Percentiles rank a stretch among this genome's conserved stretches.
Evolutionary conservation across 2,329 filamentous ascomycete species (phyloP).

Genomic region (Aspergillus sp.): DNA sequence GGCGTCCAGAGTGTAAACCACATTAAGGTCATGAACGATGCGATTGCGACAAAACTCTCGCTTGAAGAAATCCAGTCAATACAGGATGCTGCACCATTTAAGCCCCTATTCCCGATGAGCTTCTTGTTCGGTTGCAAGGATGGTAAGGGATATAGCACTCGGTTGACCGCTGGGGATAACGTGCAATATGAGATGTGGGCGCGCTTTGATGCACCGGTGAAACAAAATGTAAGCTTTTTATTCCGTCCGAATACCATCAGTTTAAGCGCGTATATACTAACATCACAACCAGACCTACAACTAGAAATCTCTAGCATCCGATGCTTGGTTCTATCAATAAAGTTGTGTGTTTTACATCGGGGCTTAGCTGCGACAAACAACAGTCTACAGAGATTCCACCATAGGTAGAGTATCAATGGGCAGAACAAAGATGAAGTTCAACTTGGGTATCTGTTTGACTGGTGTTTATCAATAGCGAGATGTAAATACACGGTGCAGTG

Average conservation of each 20-base stretch:
- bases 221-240: background rate
- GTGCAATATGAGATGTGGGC: background rate
- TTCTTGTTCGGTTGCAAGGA: background rate
- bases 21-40: background rate
- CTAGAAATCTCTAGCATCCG: no score
- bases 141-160: conserved; percentile 1
- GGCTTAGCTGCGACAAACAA: no score
- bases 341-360: no score
- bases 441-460: background rate
- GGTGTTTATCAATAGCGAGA: background rate
- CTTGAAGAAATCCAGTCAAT: background rate
- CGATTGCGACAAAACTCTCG: background rate
- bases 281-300: no score
- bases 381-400: no score
- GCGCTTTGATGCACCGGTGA: background rate
- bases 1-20: conserved; percentile 7
- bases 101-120: conserved; percentile 2
- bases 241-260: background rate
- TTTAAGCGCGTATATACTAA: no score
- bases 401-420: no score
- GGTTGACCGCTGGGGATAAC: background rate
- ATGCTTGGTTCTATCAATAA: no score
- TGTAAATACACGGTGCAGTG: background rate
- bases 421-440: background rate
- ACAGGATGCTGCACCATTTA: background rate